Evolutionary conservation across 495 filamentous ascomycete genomes (phyloP).

Genomic region (Penicillium chermesinum): DNA sequence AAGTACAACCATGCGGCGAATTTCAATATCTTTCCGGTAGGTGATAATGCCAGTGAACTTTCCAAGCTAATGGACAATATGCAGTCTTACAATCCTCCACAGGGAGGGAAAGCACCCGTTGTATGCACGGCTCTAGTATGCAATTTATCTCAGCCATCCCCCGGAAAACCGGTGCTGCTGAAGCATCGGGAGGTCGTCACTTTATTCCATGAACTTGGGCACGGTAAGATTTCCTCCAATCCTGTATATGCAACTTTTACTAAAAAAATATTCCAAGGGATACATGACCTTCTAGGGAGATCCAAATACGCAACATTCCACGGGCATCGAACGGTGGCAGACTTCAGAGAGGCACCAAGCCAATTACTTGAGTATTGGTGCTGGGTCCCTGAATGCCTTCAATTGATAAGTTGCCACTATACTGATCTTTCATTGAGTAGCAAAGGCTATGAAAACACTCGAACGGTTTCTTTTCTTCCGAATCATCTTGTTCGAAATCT

Average conservation of each 20-base stretch:
- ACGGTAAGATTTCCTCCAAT: conserved; percentile 1
- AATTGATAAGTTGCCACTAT: conserved; percentile 6
- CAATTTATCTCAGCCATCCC: conserved; percentile 3
- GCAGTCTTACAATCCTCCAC: neutral
- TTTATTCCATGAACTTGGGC: conserved; percentile 9
- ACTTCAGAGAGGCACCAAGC: conserved; percentile 8
- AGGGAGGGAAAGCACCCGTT: neutral
- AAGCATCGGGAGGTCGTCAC: conserved; percentile 9
- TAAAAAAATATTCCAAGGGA: neutral
- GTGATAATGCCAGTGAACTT: neutral
- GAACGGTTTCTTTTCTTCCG: neutral
- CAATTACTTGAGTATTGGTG: conserved; percentile 12
- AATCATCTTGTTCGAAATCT: neutral
- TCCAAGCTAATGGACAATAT: neutral
- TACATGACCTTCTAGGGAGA: conserved; percentile 8
- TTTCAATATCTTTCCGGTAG: conserved; percentile 9
- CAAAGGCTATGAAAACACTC: neutral
- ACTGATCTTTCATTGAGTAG: neutral
- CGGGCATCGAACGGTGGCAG: conserved; percentile 8
- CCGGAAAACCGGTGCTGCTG: conserved; percentile 3
- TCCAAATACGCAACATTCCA: conserved; percentile 11
- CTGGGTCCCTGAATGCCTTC: conserved; percentile 8
- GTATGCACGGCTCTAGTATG: conserved; percentile 10
- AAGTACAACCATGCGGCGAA: conserved; percentile 9
- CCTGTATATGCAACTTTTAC: neutral